Evolutionary conservation across 2,329 filamentous ascomycete genomes (phyloP).

Genomic region (Phialophora macrospora): DNA sequence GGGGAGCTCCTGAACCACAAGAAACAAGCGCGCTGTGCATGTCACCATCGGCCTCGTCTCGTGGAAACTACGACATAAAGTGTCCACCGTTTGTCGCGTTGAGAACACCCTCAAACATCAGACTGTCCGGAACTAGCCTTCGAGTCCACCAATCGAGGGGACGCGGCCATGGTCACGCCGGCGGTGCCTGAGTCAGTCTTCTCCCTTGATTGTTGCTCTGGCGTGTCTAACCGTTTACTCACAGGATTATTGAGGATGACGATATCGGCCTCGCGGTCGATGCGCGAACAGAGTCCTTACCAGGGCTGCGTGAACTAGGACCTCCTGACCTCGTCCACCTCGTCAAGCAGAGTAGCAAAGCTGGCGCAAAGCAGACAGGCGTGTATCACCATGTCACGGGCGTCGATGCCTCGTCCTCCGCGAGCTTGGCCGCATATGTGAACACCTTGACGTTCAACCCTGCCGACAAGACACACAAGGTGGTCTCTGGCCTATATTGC

Average conservation of each 20-base stretch:
- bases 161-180: slow-evolving; percentile 68
- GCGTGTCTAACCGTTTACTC: slow-evolving; percentile 24
- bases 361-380: slow-evolving; percentile 65
- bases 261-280: slow-evolving; percentile 85
- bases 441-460: slow-evolving; percentile 95
- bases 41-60: background rate
- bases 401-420: slow-evolving; percentile 94
- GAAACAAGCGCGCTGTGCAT: background rate
- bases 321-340: slow-evolving; percentile 96
- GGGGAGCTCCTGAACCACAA: background rate
- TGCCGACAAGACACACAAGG: slow-evolving; percentile 82
- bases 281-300: slow-evolving; percentile 85
- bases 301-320: slow-evolving; percentile 85
- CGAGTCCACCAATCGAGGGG: slow-evolving; percentile 22
- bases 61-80: background rate
- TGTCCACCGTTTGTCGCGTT: background rate
- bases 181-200: slow-evolving; percentile 74
- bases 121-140: slow-evolving; percentile 24
- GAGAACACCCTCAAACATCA: slow-evolving; percentile 6
- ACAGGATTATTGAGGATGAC: slow-evolving; percentile 89
- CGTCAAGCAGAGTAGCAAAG: slow-evolving; percentile 71
- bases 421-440: slow-evolving; percentile 95
- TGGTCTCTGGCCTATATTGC: slow-evolving; percentile 92
- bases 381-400: slow-evolving; percentile 98
- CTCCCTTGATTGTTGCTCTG: background rate